These are phyloP conservation scores for Gossypium schwendimanii DNA, from an alignment of 441 rosid species.

Conservation along the genomic window DNA sequence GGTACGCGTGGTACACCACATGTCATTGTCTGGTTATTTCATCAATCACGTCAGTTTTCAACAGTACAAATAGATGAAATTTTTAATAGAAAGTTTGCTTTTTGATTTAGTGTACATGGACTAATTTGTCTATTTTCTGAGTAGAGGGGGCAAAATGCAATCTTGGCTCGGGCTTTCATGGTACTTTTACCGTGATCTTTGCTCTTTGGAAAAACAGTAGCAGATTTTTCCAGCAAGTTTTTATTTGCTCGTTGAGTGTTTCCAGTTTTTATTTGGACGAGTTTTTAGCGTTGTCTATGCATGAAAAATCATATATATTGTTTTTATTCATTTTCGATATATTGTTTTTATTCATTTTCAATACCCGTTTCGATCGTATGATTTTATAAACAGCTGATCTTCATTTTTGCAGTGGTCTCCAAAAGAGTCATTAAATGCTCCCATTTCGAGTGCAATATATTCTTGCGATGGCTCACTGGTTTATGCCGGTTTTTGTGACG, in stretches of 20 bases:
- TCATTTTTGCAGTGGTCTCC: conserved; percentile 46
- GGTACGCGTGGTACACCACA: no score
- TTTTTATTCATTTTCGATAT: background rate
- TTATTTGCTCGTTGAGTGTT: background rate
- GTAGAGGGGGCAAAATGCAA: no score
- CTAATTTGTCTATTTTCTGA: no score
- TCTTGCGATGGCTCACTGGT: conserved; percentile 44
- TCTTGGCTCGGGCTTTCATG: no score
- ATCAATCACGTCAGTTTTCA: no score
- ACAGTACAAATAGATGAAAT: no score
- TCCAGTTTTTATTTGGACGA: background rate
- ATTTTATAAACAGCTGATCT: background rate
- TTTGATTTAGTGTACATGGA: no score
- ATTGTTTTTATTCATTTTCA: background rate
- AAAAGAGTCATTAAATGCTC: conserved; percentile 38
- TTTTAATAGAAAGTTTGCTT: no score
- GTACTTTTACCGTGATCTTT: no score
- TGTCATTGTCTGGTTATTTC: no score
- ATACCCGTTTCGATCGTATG: background rate
- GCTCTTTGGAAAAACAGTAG: no score
- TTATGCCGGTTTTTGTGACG: conserved; percentile 49
- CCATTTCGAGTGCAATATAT: conserved; percentile 48
- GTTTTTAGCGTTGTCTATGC: background rate
- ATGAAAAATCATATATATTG: background rate
- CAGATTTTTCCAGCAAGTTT: no score